Conservation (phyloP, 768 basidiomycete species). For the Lactarius tabidus region DNA sequence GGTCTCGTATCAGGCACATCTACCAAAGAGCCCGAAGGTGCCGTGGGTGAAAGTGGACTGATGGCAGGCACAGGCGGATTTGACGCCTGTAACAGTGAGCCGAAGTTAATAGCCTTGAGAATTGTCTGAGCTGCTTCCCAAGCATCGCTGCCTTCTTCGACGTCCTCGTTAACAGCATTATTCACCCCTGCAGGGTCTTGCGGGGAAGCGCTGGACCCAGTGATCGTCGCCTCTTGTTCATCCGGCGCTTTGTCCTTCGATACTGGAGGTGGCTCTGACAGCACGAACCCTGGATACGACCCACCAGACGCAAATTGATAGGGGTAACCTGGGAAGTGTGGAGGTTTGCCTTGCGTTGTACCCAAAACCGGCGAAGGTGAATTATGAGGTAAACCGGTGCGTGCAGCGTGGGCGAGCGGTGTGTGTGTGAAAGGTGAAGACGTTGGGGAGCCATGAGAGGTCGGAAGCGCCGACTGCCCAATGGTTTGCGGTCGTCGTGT, state of each 20-base stretch:
- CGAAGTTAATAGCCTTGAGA: slow-evolving; percentile 72
- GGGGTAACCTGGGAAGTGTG: slow-evolving; percentile 38
- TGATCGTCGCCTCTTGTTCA: slow-evolving; percentile 1
- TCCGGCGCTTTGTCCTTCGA: slow-evolving; percentile 3
- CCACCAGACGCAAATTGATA: slow-evolving; percentile 38
- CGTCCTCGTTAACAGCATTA: slow-evolving; percentile 35
- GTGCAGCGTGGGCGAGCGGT: slow-evolving; percentile 18
- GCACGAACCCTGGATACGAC: slow-evolving; percentile 31
- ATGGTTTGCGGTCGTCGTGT: slow-evolving; percentile 74
- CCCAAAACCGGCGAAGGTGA: slow-evolving; percentile 35
- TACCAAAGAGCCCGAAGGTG: neutral
- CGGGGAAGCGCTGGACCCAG: too few species aligned
- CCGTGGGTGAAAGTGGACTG: neutral
- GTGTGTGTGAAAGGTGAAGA: slow-evolving; percentile 19
- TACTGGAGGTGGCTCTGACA: slow-evolving; percentile 25
- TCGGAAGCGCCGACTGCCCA: slow-evolving; percentile 30
- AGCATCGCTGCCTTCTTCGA: slow-evolving; percentile 50
- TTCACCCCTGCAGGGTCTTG: slow-evolving; percentile 9
- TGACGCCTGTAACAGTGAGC: slow-evolving; percentile 45
- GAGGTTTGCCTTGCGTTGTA: slow-evolving; percentile 32
- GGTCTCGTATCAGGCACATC: neutral
- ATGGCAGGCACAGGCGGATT: slow-evolving; percentile 21
- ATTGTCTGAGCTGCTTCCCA: slow-evolving; percentile 79
- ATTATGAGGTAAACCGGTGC: slow-evolving; percentile 20
- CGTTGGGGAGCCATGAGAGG: slow-evolving; percentile 3